Evolutionary conservation across 192 early-diverging fungal genomes (phyloP).

Genomic region (Gigaspora rosea): DNA sequence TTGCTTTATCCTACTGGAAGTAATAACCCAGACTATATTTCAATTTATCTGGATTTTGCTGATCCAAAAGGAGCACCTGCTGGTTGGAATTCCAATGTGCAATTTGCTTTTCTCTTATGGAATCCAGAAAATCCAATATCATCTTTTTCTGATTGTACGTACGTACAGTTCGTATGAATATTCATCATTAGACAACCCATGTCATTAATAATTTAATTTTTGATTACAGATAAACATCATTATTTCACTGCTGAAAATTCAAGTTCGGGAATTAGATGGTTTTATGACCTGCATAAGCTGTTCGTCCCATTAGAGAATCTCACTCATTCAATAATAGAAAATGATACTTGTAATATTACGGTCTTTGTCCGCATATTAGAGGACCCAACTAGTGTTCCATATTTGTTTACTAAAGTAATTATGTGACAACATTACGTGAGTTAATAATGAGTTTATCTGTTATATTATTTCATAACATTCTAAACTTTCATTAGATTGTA

Average conservation of each 20-base stretch:
- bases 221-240: slow-evolving; percentile 66
- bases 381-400: slow-evolving; percentile 85
- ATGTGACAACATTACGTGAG: background rate
- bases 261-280: slow-evolving; percentile 89
- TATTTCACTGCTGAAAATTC: slow-evolving; percentile 77
- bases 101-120: too few relatives aligned
- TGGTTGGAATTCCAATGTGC: too few relatives aligned
- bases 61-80: too few relatives aligned
- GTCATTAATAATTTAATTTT: background rate
- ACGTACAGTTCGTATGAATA: too few relatives aligned
- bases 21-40: too few relatives aligned
- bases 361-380: slow-evolving; percentile 76
- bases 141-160: too few relatives aligned
- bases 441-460: too few relatives aligned
- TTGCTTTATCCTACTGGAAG: too few relatives aligned
- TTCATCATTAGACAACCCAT: too few relatives aligned
- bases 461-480: background rate
- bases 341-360: slow-evolving; percentile 65
- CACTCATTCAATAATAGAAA: slow-evolving; percentile 63
- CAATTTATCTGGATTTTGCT: too few relatives aligned
- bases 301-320: slow-evolving; percentile 3
- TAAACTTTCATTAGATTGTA: slow-evolving; percentile 47
- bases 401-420: slow-evolving; percentile 60
- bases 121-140: too few relatives aligned
- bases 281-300: slow-evolving; percentile 28